Percentiles rank a stretch among this genome's conserved stretches.
phyloP scores from a whole-genome alignment of 2,329 filamentous ascomycete species.

The Zalaria sp. region DNA sequence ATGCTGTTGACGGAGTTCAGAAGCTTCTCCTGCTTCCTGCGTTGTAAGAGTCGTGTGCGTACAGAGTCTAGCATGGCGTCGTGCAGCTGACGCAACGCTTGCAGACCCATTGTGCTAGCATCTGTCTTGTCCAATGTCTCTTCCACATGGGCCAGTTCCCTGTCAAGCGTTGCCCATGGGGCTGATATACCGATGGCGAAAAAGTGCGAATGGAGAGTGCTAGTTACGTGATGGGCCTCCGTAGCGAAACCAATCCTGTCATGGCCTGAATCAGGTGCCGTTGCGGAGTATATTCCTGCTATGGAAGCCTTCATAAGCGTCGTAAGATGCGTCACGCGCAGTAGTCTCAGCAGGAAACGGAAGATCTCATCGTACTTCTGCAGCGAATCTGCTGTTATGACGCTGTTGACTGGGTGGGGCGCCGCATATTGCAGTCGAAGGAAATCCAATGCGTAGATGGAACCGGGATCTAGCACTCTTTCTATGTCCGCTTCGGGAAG shows the following conservation, averaged over 20 bases:
- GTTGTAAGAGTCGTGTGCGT: constrained; percentile 16
- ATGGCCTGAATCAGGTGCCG: not conserved
- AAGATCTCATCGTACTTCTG: constrained; percentile 79
- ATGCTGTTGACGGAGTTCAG: constrained; percentile 12
- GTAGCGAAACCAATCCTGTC: constrained; percentile 40
- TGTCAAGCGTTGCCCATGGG: constrained; percentile 59
- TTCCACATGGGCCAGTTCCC: constrained; percentile 51
- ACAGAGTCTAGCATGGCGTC: constrained; percentile 15
- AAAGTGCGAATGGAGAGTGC: constrained; percentile 59
- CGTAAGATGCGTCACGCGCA: constrained; percentile 54
- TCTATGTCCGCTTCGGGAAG: constrained; percentile 66
- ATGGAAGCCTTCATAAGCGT: constrained; percentile 19
- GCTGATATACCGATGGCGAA: constrained; percentile 62
- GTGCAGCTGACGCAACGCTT: constrained; percentile 13
- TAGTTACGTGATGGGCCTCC: constrained; percentile 69
- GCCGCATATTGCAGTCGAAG: constrained; percentile 74
- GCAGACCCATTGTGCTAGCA: constrained; percentile 10
- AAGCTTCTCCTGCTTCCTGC: constrained; percentile 14
- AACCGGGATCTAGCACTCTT: constrained; percentile 67
- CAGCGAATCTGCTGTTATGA: constrained; percentile 59
- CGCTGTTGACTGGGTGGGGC: constrained; percentile 52
- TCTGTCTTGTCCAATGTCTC: constrained; percentile 23
- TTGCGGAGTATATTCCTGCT: constrained; percentile 8
- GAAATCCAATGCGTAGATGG: constrained; percentile 85
- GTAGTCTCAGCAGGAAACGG: constrained; percentile 59